These are phyloP conservation scores for Aureobasidium vineae DNA, from an alignment of 2,329 filamentous ascomycete genomes.

Conservation along the genomic window DNA sequence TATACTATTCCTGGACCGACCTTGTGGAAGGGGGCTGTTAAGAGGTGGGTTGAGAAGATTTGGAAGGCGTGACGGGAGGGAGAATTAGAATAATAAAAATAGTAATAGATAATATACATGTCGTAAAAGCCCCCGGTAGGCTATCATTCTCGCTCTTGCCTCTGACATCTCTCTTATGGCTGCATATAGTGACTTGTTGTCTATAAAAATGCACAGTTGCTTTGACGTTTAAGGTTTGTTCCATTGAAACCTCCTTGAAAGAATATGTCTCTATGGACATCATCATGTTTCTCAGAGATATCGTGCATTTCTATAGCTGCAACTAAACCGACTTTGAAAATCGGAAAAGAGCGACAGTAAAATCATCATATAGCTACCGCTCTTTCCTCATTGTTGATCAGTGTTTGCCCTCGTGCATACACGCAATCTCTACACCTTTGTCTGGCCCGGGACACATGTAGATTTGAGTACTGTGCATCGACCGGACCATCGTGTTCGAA, in stretches of 20 bases:
- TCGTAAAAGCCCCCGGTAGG: too few relatives aligned
- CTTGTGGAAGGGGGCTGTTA: slow-evolving; percentile 30
- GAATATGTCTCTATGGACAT: too few relatives aligned
- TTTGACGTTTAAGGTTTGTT: background rate
- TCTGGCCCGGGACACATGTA: background rate
- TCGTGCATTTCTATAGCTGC: too few relatives aligned
- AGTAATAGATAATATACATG: background rate
- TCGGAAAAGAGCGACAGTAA: too few relatives aligned
- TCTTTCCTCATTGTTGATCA: background rate
- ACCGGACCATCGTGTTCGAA: background rate
- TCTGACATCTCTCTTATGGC: background rate
- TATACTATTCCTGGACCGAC: slow-evolving; percentile 56
- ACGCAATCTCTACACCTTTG: background rate
- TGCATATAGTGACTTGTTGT: background rate
- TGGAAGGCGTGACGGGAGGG: background rate
- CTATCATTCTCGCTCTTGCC: background rate
- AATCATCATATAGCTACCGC: background rate
- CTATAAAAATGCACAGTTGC: background rate
- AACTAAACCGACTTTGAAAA: too few relatives aligned
- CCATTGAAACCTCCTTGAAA: too few relatives aligned
- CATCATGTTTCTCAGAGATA: background rate
- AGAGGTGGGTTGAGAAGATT: background rate
- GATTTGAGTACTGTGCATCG: background rate
- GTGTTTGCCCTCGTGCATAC: background rate
- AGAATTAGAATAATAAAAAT: background rate